phyloP scores from a whole-genome alignment of 345 rosid genomes.

The Eucalyptus pumila region DNA sequence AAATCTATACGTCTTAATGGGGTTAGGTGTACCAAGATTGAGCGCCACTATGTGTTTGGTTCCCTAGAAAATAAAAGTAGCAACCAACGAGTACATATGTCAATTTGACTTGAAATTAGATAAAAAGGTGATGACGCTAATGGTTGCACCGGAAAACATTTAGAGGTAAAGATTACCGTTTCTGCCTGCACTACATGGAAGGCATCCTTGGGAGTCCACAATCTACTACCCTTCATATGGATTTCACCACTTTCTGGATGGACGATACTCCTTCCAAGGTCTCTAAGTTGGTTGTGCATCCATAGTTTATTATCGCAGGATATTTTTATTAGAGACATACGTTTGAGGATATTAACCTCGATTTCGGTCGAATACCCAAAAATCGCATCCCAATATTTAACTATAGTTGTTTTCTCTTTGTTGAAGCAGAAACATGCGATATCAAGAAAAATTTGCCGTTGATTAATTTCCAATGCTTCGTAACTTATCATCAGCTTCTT shows the following conservation, averaged over 20 bases:
- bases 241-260: too few relatives aligned
- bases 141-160: rapidly evolving
- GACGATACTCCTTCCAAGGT: too few relatives aligned
- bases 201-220: background rate
- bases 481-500: background rate
- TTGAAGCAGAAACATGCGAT: background rate
- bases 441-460: background rate
- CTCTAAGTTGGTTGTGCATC: too few relatives aligned
- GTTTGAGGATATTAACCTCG: too few relatives aligned
- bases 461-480: rapidly evolving
- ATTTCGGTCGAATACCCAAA: too few relatives aligned
- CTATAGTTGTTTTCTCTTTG: background rate
- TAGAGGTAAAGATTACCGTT: background rate
- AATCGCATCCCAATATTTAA: too few relatives aligned
- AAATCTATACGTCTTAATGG: rapidly evolving
- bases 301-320: rapidly evolving
- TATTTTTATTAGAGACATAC: too few relatives aligned
- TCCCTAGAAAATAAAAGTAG: background rate
- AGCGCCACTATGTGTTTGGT: rapidly evolving
- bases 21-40: background rate
- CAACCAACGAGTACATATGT: background rate
- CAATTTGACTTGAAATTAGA: background rate
- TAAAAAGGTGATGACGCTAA: rapidly evolving
- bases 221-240: background rate
- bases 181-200: rapidly evolving